Base-by-base conservation (phyloP, 179 eudicot species). In the Silene vulgaris region DNA sequence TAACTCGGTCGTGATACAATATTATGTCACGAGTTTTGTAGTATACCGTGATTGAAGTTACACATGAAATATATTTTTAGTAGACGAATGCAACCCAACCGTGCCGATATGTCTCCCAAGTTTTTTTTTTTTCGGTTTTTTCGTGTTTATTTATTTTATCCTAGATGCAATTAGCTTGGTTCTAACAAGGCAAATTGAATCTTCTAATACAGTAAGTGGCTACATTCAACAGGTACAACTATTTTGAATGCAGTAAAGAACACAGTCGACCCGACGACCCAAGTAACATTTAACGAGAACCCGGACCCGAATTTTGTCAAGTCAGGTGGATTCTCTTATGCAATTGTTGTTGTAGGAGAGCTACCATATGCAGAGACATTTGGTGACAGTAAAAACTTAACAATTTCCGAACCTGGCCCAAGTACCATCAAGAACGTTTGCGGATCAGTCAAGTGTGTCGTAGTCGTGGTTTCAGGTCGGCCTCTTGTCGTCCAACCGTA, bases 271-370 rank as follows among this genome's bases (percentile, higher is more conserved):
- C 86, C 83, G 7, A 21, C 67, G 23, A 83, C 86, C 48, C 76
- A 74, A 75, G 83, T 84, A 12, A 65, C 75, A 16, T 81, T 73
- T 82, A 81, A 74, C 63, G 79, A 84, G 48, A 81, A 79, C 73
- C 87, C 84, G 1, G 79, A 81, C 71, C 57, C 72, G 6, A 76
- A 65, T 43, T 81, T 76, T 66, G 87, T 76, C 73, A 79, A 81
- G 66, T 79, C 84, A 3, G 80, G 76, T 12, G 74, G 68, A 60
- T 84, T 79, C 77, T 78, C 84, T 52, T 76, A 79, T 20, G 87
- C 88, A 6, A 73, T 85, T 60, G 85, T 83, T 40, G 88, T 85
- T 3, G 86, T 85, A 16, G 88, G 88, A 17, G 88, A 85, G 80
- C 71, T 74, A 19, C 88, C 88, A 0, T 85, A 85, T 50, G 86